These are phyloP conservation scores for Phytophthora fragariaefolia DNA, from an alignment of 352 stramenopile genomes.

Conservation along the genomic window DNA sequence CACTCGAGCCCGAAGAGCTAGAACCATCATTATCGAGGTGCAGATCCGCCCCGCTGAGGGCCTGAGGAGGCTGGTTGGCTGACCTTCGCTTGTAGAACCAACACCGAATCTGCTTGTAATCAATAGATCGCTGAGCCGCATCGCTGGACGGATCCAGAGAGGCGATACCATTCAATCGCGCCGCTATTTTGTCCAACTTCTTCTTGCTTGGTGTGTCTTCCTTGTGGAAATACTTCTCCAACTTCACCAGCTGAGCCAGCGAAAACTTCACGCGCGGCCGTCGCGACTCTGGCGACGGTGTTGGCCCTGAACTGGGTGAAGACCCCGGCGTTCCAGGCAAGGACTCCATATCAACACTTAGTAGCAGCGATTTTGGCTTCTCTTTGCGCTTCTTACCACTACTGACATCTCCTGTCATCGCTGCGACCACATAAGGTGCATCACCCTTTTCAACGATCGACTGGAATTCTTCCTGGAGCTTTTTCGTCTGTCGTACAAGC, in stretches of 20 bases:
- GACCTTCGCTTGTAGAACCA: conserved; percentile 91
- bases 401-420: conserved; percentile 31
- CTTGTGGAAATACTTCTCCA: conserved; percentile 86
- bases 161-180: conserved; percentile 77
- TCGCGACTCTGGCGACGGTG: conserved; percentile 67
- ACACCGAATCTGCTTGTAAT: conserved; percentile 89
- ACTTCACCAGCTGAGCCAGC: conserved; percentile 74
- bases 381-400: conserved; percentile 55
- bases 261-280: conserved; percentile 83
- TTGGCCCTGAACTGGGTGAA: conserved; percentile 68
- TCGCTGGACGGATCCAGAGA: conserved; percentile 59
- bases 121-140: conserved; percentile 64
- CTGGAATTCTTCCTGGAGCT: conserved; percentile 82
- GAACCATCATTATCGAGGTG: conserved; percentile 44
- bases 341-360: conserved; percentile 65
- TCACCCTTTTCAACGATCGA: conserved; percentile 69
- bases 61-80: conserved; percentile 78
- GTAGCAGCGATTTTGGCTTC: conserved; percentile 48
- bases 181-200: conserved; percentile 76
- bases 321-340: conserved; percentile 59
- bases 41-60: conserved; percentile 62
- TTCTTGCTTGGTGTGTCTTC: conserved; percentile 86
- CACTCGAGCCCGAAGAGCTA: conserved; percentile 64
- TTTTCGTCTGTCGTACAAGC: conserved; percentile 81
- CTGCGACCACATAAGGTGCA: conserved; percentile 31